Evolutionary conservation across 805 yeast genomes (phyloP).

Genomic region (Kodamaea neixiangensis): DNA sequence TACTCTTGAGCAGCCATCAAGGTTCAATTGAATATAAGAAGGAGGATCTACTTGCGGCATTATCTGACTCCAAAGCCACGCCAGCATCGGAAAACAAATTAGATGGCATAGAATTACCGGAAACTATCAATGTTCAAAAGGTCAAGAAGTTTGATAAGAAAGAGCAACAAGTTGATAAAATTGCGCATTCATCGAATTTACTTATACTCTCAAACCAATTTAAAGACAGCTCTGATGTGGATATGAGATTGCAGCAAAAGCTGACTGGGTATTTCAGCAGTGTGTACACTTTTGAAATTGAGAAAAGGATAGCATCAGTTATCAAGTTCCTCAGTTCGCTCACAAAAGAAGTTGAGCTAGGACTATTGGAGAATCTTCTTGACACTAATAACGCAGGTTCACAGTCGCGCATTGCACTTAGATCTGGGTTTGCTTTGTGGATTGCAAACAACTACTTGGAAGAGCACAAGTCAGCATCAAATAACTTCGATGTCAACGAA

Average conservation of each 20-base stretch:
- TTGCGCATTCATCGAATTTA: constrained; percentile 17
- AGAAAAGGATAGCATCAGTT: constrained; percentile 17
- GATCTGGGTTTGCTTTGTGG: constrained; percentile 31
- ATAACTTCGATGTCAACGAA: constrained; percentile 26
- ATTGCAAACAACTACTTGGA: constrained; percentile 26
- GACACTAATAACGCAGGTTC: constrained; percentile 5
- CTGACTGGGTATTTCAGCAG: constrained; percentile 16
- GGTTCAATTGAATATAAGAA: constrained; percentile 4
- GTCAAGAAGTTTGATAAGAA: constrained; percentile 19
- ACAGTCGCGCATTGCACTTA: background rate
- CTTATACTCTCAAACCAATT: constrained; percentile 16
- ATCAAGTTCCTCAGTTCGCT: constrained; percentile 9
- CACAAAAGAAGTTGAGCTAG: constrained; percentile 5
- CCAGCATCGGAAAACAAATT: constrained; percentile 21
- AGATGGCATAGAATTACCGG: constrained; percentile 40
- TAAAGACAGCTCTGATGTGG: constrained; percentile 1
- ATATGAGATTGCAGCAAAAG: background rate
- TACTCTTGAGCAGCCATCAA: background rate
- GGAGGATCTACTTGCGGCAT: constrained; percentile 14
- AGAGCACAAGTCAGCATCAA: constrained; percentile 12
- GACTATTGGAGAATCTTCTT: constrained; percentile 18
- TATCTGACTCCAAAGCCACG: constrained; percentile 9
- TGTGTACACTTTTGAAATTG: constrained; percentile 22
- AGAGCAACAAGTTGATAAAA: constrained; percentile 4
- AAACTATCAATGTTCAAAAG: constrained; percentile 35